phyloP scores from a whole-genome alignment of 805 yeast genomes.

The Cyberlindnera meyerae region DNA sequence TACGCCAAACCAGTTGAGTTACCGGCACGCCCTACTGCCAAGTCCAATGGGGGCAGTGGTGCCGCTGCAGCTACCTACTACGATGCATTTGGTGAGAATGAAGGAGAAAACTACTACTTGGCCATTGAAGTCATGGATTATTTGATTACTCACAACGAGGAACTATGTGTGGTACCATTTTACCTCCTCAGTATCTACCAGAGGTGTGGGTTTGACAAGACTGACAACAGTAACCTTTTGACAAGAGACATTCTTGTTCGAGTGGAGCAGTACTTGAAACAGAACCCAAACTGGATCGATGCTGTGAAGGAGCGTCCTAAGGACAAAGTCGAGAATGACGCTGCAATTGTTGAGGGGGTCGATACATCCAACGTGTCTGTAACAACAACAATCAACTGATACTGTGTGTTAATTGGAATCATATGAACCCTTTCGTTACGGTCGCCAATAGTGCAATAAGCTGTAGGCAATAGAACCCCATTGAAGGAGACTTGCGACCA shows the following conservation, averaged over 20 bases:
- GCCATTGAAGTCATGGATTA: slow-evolving; percentile 89
- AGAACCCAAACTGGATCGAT: slow-evolving; percentile 14
- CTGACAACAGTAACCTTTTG: slow-evolving; percentile 28
- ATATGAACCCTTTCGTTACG: too few species aligned
- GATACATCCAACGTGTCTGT: too few species aligned
- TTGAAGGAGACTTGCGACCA: too few species aligned
- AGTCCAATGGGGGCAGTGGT: slow-evolving; percentile 13
- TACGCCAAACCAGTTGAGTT: slow-evolving; percentile 45
- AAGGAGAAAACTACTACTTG: slow-evolving; percentile 71
- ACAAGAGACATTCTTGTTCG: slow-evolving; percentile 36
- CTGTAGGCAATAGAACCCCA: too few species aligned
- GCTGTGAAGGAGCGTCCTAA: slow-evolving; percentile 13
- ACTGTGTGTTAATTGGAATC: too few species aligned
- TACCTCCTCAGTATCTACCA: slow-evolving; percentile 32
- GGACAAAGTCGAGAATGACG: slow-evolving; percentile 9
- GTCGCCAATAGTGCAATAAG: too few species aligned
- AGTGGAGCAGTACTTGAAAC: slow-evolving; percentile 27
- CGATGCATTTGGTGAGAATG: slow-evolving; percentile 37
- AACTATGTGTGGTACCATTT: slow-evolving; percentile 71
- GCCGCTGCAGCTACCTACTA: slow-evolving; percentile 28
- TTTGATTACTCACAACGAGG: slow-evolving; percentile 76
- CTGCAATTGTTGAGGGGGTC: slow-evolving; percentile 15
- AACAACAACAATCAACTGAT: background rate
- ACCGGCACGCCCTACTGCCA: slow-evolving; percentile 22
- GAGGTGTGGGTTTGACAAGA: slow-evolving; percentile 20